Percentiles rank a stretch among this genome's conserved stretches.
Conservation (phyloP, 2,329 filamentous ascomycete species). For the Botrytis pseudocinerea region DNA sequence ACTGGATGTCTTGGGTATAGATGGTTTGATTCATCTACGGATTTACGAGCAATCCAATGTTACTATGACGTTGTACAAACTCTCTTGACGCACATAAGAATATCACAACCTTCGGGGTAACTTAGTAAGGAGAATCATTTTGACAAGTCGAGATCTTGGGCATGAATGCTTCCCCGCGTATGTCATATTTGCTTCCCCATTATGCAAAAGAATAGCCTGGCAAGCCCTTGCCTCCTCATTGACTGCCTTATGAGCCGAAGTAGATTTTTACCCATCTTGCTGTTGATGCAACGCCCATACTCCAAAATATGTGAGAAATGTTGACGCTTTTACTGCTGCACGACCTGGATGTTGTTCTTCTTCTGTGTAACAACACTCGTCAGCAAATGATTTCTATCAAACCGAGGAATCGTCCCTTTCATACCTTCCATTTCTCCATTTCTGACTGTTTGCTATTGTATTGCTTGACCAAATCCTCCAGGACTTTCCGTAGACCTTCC, state of each 20-base stretch:
- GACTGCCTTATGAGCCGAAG: constrained; percentile 34
- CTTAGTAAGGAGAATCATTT: constrained; percentile 18
- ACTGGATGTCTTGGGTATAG: constrained; percentile 27
- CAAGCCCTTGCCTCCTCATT: constrained; percentile 23
- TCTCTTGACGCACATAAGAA: constrained; percentile 30
- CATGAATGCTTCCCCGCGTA: constrained; percentile 31
- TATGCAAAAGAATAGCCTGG: constrained; percentile 19
- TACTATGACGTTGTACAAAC: constrained; percentile 35
- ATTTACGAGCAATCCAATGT: constrained; percentile 23
- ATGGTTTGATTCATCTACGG: background rate
- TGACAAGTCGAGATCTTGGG: constrained; percentile 28
- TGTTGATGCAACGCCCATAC: constrained; percentile 34
- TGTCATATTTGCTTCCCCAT: constrained; percentile 33
- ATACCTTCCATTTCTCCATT: constrained; percentile 97
- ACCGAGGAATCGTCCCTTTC: constrained; percentile 38
- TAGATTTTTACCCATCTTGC: constrained; percentile 27
- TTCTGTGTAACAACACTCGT: constrained; percentile 56
- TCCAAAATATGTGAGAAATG: constrained; percentile 25
- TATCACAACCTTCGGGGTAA: constrained; percentile 23
- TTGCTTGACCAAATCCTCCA: constrained; percentile 93
- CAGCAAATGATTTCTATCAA: constrained; percentile 24
- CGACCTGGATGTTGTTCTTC: constrained; percentile 86
- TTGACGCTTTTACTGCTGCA: constrained; percentile 62
- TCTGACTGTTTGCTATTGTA: constrained; percentile 95
- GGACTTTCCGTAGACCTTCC: constrained; percentile 88